phyloP scores from a whole-genome alignment of 1,284 basidiomycete species.

The Trametes versicolor region DNA sequence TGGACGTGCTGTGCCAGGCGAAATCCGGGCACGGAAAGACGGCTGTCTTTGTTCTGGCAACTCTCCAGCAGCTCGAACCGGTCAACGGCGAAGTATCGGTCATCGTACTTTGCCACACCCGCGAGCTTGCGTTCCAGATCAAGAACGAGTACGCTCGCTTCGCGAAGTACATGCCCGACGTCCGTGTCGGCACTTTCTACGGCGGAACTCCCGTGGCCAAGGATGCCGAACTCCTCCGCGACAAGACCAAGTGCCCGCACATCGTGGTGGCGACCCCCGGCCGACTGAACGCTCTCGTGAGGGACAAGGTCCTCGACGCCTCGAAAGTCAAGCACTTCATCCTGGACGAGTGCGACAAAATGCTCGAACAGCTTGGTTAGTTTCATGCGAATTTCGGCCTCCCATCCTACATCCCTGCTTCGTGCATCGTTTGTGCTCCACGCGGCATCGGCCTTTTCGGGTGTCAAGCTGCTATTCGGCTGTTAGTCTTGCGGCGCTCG shows the following conservation, averaged over 20 bases:
- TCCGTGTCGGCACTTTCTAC: slow-evolving; percentile 97
- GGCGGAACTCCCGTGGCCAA: slow-evolving; percentile 96
- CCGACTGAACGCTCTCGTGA: slow-evolving; percentile 90
- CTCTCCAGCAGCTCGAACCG: slow-evolving; percentile 98
- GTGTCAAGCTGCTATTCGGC: slow-evolving; percentile 58
- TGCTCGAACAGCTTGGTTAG: slow-evolving; percentile 99
- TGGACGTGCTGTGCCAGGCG: slow-evolving; percentile 99
- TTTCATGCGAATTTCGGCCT: slow-evolving; percentile 69
- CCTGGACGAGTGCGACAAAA: slow-evolving; percentile 99
- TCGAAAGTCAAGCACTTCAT: slow-evolving; percentile 99
- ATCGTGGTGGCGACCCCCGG: slow-evolving; percentile 99
- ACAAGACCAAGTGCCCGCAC: slow-evolving; percentile 98
- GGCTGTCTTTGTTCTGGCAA: slow-evolving; percentile 98
- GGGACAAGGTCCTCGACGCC: slow-evolving; percentile 94
- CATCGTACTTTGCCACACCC: slow-evolving; percentile 98
- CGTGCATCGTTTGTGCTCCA: slow-evolving; percentile 44
- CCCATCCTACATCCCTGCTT: slow-evolving; percentile 35
- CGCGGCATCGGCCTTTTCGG: slow-evolving; percentile 46
- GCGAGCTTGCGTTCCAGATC: slow-evolving; percentile 99
- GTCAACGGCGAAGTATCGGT: slow-evolving; percentile 98
- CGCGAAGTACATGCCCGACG: slow-evolving; percentile 99
- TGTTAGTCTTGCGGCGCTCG: slow-evolving; percentile 57
- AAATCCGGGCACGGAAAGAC: slow-evolving; percentile 99
- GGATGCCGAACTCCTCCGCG: slow-evolving; percentile 93
- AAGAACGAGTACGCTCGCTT: slow-evolving; percentile 99